phyloP scores from a whole-genome alignment of 2,329 filamentous ascomycete species.

The Drechslerella coelobrocha region DNA sequence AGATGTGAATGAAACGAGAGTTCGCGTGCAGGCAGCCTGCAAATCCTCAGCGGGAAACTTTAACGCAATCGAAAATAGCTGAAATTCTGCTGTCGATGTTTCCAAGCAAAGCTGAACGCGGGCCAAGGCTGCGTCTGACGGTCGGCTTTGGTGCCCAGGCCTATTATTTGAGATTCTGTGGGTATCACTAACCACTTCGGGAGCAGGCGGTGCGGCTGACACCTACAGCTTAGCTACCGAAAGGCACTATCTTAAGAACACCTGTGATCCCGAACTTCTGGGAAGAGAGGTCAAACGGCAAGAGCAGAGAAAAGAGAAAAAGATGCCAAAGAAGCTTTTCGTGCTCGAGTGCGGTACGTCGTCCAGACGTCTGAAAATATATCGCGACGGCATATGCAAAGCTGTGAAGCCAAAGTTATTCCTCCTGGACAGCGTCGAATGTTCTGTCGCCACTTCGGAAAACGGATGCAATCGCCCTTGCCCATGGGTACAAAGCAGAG shows the following conservation, averaged over 20 bases:
- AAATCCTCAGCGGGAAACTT: slow-evolving; percentile 35
- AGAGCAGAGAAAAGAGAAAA: not conserved
- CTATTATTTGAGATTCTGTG: slow-evolving; percentile 45
- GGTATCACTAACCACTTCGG: slow-evolving; percentile 45
- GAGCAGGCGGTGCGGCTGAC: slow-evolving; percentile 50
- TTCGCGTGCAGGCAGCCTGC: slow-evolving; percentile 5
- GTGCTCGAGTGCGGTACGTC: too few species aligned
- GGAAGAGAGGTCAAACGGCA: not conserved
- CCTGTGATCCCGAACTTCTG: slow-evolving; percentile 32
- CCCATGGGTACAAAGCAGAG: too few species aligned
- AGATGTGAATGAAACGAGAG: slow-evolving; percentile 9
- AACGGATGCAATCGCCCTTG: too few species aligned
- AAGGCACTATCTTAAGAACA: slow-evolving; percentile 32
- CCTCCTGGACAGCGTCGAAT: too few species aligned
- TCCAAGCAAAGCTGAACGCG: slow-evolving; percentile 48
- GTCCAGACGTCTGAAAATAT: too few species aligned
- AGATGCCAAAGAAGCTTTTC: not conserved
- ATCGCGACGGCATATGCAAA: too few species aligned
- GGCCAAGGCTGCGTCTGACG: slow-evolving; percentile 46
- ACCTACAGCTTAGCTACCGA: slow-evolving; percentile 33
- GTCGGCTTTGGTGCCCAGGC: slow-evolving; percentile 13
- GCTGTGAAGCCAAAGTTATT: too few species aligned
- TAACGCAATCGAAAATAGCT: slow-evolving; percentile 48
- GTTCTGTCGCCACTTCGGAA: too few species aligned
- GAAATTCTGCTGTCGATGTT: slow-evolving; percentile 19